These are phyloP conservation scores for Oryza australiensis DNA, from an alignment of 176 grass and related monocot species.

Conservation along the genomic window DNA sequence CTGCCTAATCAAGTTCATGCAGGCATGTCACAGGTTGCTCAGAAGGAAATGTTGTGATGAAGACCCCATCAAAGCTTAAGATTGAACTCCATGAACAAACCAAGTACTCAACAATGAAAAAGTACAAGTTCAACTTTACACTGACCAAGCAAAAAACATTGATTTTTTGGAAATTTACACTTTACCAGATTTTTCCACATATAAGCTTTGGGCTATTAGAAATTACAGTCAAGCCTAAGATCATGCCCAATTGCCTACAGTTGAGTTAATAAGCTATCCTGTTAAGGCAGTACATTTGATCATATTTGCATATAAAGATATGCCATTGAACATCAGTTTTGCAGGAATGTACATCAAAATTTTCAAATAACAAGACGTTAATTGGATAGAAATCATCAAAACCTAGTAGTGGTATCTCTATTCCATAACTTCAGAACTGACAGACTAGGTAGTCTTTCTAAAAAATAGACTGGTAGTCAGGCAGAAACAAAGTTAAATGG, in stretches of 20 bases:
- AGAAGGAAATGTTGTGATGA: not conserved
- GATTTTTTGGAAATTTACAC: not conserved
- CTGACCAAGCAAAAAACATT: not conserved
- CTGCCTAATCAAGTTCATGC: not conserved
- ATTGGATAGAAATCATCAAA: not conserved
- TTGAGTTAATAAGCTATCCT: not conserved
- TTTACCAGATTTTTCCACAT: not conserved
- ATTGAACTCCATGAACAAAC: not conserved
- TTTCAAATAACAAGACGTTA: not conserved
- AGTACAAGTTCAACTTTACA: too few relatives aligned
- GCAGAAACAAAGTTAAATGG: not conserved
- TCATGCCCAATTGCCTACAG: not conserved
- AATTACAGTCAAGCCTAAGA: not conserved
- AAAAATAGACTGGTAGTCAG: not conserved
- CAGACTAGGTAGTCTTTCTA: not conserved
- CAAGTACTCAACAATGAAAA: not conserved
- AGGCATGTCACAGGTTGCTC: not conserved
- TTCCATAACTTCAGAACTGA: not conserved
- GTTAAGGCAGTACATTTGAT: not conserved
- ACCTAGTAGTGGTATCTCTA: not conserved
- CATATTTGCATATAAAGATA: not conserved
- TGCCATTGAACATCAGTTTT: not conserved
- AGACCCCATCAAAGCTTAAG: not conserved
- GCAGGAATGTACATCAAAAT: not conserved
- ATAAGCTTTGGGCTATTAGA: not conserved